These are phyloP conservation scores for Xylaria telfairii DNA, from an alignment of 495 filamentous ascomycete species.

Conservation along the genomic window DNA sequence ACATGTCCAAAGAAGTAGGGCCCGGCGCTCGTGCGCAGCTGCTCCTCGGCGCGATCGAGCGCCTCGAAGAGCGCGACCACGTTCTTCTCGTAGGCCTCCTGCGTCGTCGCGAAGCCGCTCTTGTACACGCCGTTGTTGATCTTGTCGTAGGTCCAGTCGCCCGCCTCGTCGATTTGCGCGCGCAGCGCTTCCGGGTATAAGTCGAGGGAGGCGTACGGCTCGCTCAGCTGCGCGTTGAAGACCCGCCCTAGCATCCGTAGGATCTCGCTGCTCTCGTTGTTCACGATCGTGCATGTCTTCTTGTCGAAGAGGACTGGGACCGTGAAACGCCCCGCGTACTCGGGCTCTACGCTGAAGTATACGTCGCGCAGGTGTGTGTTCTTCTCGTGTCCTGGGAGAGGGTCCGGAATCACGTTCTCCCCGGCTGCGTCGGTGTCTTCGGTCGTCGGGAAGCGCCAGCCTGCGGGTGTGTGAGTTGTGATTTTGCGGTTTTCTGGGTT, in stretches of 20 bases:
- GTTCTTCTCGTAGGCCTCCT: conserved; percentile 77
- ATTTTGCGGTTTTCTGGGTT: neutral
- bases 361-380: conserved; percentile 64
- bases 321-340: conserved; percentile 75
- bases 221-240: conserved; percentile 73
- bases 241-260: conserved; percentile 70
- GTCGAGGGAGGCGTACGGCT: conserved; percentile 57
- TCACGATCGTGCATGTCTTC: conserved; percentile 73
- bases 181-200: conserved; percentile 68
- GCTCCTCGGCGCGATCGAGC: conserved; percentile 72
- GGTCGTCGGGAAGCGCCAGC: conserved; percentile 80
- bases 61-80: conserved; percentile 72
- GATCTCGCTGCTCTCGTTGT: conserved; percentile 84
- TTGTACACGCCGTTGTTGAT: conserved; percentile 59
- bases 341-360: conserved; percentile 71
- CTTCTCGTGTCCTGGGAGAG: conserved; percentile 66
- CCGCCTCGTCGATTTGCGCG: conserved; percentile 71
- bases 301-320: conserved; percentile 81
- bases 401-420: conserved; percentile 59
- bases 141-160: conserved; percentile 77
- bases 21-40: conserved; percentile 58
- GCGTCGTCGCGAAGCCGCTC: conserved; percentile 60
- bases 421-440: conserved; percentile 65
- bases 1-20: conserved; percentile 71
- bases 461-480: conserved; percentile 42